A percentile compares a stretch with the other conserved stretches of the same genome.
Conservation (phyloP, 108 stramenopile species). For the Fistulifera pelliculosa region DNA sequence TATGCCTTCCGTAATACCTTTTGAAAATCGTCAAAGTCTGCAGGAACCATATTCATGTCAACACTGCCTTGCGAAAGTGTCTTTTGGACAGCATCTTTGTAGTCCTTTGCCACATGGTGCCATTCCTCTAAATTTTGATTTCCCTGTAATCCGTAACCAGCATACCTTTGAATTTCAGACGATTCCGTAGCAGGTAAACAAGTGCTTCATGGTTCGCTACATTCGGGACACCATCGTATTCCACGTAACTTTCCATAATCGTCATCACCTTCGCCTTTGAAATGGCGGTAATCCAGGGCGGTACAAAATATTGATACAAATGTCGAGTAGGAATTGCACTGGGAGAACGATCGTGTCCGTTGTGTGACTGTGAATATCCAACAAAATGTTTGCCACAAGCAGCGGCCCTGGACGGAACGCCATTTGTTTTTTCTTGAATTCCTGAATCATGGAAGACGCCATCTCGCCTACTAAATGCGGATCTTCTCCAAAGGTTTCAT, state of each 20-base stretch:
- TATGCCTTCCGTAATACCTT: slow-evolving; percentile 20
- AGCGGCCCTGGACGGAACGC: slow-evolving; percentile 51
- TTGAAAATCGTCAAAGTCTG: slow-evolving; percentile 28
- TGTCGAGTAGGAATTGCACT: slow-evolving; percentile 59
- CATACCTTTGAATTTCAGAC: slow-evolving; percentile 62
- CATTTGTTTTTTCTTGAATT: slow-evolving; percentile 32
- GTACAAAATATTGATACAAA: slow-evolving; percentile 72
- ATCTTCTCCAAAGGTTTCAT: slow-evolving; percentile 88
- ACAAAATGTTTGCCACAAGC: slow-evolving; percentile 82
- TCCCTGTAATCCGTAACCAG: slow-evolving; percentile 82
- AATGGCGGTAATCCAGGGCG: slow-evolving; percentile 54
- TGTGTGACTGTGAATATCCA: slow-evolving; percentile 49
- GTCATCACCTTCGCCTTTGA: slow-evolving; percentile 37
- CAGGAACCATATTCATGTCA: slow-evolving; percentile 78
- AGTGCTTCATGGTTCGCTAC: slow-evolving; percentile 39
- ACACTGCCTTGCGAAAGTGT: slow-evolving; percentile 53
- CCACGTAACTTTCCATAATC: slow-evolving; percentile 76
- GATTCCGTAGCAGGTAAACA: slow-evolving; percentile 39
- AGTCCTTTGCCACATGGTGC: slow-evolving; percentile 36
- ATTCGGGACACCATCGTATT: slow-evolving; percentile 61
- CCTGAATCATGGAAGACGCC: slow-evolving; percentile 58
- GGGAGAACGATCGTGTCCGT: slow-evolving; percentile 76
- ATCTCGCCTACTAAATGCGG: slow-evolving; percentile 51
- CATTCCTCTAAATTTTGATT: slow-evolving; percentile 58
- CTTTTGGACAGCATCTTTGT: slow-evolving; percentile 29